A percentile compares a stretch with the other conserved stretches of the same genome.
Conservation (phyloP, 768 basidiomycete genomes). For the Lactarius hatsudake region DNA sequence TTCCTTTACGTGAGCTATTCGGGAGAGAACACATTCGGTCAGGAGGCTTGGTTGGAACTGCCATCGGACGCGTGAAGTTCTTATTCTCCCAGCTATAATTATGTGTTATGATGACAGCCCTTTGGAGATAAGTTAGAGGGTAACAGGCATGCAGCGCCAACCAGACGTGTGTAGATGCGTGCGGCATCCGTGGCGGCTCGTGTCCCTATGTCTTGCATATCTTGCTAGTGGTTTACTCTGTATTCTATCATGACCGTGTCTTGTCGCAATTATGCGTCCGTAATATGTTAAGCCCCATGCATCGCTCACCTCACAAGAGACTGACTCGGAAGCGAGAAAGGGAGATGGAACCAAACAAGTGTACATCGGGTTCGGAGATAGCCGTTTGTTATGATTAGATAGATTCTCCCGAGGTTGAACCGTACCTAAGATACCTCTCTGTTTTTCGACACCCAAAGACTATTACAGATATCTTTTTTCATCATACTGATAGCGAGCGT, state of each 20-base stretch:
- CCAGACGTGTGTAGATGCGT: constrained; percentile 4
- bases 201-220: constrained; percentile 24
- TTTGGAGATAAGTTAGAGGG: constrained; percentile 22
- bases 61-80: constrained; percentile 25
- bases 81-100: constrained; percentile 18
- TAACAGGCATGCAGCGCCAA: neutral
- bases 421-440: neutral
- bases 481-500: neutral
- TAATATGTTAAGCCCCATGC: constrained; percentile 2
- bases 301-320: neutral
- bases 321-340: too few species aligned
- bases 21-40: constrained; percentile 94
- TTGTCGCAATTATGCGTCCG: constrained; percentile 10
- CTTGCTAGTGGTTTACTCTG: constrained; percentile 20
- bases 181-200: constrained; percentile 7
- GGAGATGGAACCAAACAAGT: neutral
- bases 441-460: neutral
- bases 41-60: constrained; percentile 26
- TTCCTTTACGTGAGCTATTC: constrained; percentile 99
- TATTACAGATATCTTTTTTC: neutral
- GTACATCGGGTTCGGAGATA: neutral
- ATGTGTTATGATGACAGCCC: constrained; percentile 21
- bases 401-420: too few species aligned
- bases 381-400: neutral
- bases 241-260: constrained; percentile 24